Conservation (phyloP, 495 filamentous ascomycete genomes). For the Saxophila tyrrhenica region DNA sequence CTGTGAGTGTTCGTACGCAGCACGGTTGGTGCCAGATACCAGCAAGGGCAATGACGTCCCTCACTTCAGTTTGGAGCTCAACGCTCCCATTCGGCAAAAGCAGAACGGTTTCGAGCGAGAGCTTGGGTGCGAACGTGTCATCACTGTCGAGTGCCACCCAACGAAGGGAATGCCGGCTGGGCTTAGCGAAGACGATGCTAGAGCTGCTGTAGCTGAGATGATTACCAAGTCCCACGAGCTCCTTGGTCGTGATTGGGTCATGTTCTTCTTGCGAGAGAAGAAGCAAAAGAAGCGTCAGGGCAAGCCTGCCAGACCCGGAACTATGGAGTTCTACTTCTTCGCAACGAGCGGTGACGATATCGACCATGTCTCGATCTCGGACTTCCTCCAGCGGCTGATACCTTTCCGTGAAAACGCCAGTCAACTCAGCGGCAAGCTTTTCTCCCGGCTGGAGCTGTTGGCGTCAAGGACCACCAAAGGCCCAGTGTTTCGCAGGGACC, state of each 20-base stretch:
- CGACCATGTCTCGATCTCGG: neutral
- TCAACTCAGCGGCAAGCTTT: conserved; percentile 28
- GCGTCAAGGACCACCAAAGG: conserved; percentile 17
- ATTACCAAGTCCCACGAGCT: conserved; percentile 18
- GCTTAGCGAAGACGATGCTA: neutral
- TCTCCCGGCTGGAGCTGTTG: conserved; percentile 25
- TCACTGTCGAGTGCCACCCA: neutral
- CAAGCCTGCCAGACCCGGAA: conserved; percentile 19
- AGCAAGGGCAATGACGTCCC: neutral
- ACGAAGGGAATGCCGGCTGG: neutral
- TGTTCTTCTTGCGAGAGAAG: conserved; percentile 16
- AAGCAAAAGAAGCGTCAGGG: conserved; percentile 20
- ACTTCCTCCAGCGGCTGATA: conserved; percentile 24
- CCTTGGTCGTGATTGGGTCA: conserved; percentile 26
- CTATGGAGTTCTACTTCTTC: neutral
- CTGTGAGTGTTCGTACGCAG: neutral
- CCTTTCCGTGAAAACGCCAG: conserved; percentile 21
- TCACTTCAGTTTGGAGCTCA: neutral
- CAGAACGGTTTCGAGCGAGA: neutral
- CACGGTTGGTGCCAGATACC: neutral
- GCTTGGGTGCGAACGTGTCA: neutral
- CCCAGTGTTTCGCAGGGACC: conserved; percentile 20
- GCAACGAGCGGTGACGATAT: conserved; percentile 8
- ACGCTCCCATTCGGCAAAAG: neutral
- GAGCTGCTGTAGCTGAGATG: neutral